A percentile compares a stretch with the other conserved stretches of the same genome.
phyloP scores from a whole-genome alignment of 345 rosid genomes.

The Corchorus olitorius region DNA sequence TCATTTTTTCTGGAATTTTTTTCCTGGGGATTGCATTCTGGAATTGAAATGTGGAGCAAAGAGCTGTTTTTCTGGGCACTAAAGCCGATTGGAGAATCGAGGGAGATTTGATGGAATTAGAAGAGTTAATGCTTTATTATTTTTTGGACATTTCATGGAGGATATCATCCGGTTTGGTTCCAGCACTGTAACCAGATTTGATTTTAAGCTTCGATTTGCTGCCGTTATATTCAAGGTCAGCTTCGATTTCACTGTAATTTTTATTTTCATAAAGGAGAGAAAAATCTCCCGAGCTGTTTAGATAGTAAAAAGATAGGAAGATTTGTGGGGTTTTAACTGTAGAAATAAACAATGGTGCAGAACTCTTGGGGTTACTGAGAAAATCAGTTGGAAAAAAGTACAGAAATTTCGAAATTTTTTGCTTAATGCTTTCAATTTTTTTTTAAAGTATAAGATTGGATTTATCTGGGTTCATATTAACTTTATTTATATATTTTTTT shows the following conservation, averaged over 20 bases:
- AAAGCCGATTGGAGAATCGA: slow-evolving; percentile 39
- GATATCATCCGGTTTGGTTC: slow-evolving; percentile 36
- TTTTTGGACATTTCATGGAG: slow-evolving; percentile 72
- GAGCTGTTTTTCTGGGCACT: slow-evolving; percentile 32
- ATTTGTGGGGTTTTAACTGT: slow-evolving; percentile 15
- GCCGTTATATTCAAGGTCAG: slow-evolving; percentile 58
- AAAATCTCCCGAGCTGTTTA: not conserved
- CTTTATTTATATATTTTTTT: not conserved
- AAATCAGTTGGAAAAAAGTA: slow-evolving; percentile 11
- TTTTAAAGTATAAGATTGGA: not conserved
- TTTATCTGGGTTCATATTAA: not conserved
- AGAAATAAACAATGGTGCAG: not conserved
- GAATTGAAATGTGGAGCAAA: slow-evolving; percentile 40
- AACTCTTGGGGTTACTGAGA: slow-evolving; percentile 6
- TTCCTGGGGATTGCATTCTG: not conserved
- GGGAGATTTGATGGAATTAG: slow-evolving; percentile 59
- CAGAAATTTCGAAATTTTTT: slow-evolving; percentile 21
- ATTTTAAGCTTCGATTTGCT: slow-evolving; percentile 52
- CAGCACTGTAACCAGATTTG: slow-evolving; percentile 32
- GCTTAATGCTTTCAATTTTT: not conserved
- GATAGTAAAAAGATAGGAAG: not conserved
- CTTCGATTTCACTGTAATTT: not conserved
- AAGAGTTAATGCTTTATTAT: slow-evolving; percentile 27
- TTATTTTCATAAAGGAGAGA: not conserved
- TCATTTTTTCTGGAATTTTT: not conserved